Evolutionary conservation across 208 protist genomes (phyloP).

Genomic region (Crithidia mellificae): DNA sequence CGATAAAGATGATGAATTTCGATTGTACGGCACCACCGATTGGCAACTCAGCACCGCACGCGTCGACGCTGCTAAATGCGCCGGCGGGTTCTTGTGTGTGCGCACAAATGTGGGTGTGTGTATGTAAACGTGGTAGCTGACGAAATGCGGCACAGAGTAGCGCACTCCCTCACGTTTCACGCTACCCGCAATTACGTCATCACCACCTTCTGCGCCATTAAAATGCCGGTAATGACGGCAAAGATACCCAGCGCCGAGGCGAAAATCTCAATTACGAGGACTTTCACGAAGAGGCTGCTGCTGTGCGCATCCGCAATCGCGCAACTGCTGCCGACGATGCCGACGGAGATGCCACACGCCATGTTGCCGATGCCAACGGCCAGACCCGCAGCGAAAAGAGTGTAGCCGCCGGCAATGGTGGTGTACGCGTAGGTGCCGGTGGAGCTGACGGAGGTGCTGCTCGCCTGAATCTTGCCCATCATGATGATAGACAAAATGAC

Average conservation of each 20-base stretch:
- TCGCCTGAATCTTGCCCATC: conserved; percentile 89
- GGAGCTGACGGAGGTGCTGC: conserved; percentile 42
- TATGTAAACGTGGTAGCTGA: no score
- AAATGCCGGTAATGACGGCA: conserved; percentile 97
- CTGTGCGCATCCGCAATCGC: conserved; percentile 96
- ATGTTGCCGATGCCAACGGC: conserved; percentile 96
- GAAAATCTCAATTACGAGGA: conserved; percentile 98
- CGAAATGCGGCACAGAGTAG: no score
- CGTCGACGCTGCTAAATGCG: neutral
- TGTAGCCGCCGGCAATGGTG: conserved; percentile 77
- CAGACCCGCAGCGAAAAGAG: conserved; percentile 94
- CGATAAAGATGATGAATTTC: neutral
- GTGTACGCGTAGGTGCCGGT: conserved; percentile 52
- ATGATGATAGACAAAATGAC: conserved; percentile 99
- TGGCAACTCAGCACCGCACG: neutral
- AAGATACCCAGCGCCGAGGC: conserved; percentile 97
- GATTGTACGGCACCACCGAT: neutral
- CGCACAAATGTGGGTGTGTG: no score
- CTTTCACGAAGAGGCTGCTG: conserved; percentile 96
- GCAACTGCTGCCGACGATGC: conserved; percentile 95
- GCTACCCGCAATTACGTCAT: conserved; percentile 54
- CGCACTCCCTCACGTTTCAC: no score
- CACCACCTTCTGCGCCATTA: conserved; percentile 89
- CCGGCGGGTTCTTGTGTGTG: neutral
- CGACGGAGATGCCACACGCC: conserved; percentile 95